Conservation (phyloP, 805 yeast genomes). For the Tetrapisispora iriomotensis region DNA sequence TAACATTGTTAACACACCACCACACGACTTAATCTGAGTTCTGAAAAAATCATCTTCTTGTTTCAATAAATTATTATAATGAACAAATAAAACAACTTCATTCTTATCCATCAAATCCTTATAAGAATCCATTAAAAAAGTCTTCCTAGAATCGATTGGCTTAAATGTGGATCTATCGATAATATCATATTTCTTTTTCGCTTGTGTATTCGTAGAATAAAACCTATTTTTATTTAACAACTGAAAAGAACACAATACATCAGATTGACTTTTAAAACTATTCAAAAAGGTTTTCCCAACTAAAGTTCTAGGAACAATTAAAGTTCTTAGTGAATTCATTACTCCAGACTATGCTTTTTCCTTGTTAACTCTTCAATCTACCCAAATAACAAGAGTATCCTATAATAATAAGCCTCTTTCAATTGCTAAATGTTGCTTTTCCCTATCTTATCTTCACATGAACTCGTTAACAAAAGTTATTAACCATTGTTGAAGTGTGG, state of each 20-base stretch:
- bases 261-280: too few species aligned
- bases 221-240: not conserved
- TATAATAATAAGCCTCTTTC: too few species aligned
- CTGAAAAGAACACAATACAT: not conserved
- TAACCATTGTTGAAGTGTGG: too few species aligned
- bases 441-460: too few species aligned
- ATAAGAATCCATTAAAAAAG: constrained; percentile 75
- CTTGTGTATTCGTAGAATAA: not conserved
- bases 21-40: constrained; percentile 49
- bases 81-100: constrained; percentile 67
- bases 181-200: not conserved
- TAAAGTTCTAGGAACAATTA: too few species aligned
- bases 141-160: constrained; percentile 65
- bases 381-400: too few species aligned
- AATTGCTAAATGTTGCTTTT: too few species aligned
- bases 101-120: constrained; percentile 55
- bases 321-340: too few species aligned
- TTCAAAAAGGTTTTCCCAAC: too few species aligned
- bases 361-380: too few species aligned
- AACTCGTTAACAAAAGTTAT: too few species aligned
- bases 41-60: constrained; percentile 58
- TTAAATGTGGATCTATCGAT: constrained; percentile 42
- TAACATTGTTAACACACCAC: constrained; percentile 60
- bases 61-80: constrained; percentile 72
- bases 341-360: too few species aligned